These are phyloP conservation scores for Pyrrhoderma noxium DNA, from an alignment of 1,284 basidiomycete species.

Conservation along the genomic window DNA sequence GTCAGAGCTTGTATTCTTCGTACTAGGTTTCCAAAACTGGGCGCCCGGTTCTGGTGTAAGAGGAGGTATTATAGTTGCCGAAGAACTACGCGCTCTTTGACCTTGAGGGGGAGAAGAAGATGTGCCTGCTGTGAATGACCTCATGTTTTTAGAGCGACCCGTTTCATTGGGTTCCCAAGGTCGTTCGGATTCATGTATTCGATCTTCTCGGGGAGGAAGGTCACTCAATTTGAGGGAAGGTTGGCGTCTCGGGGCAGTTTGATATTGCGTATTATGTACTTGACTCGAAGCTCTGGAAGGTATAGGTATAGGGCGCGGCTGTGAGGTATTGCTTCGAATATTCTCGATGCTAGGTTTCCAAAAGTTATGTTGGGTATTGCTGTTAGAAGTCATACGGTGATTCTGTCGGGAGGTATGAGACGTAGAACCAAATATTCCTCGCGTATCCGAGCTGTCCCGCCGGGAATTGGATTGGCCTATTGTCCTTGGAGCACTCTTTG, in stretches of 20 bases:
- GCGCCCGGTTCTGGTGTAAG: background rate
- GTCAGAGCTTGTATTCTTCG: background rate
- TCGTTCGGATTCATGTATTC: constrained; percentile 4
- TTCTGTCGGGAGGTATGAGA: background rate
- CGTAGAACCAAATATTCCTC: constrained; percentile 1
- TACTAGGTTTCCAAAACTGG: background rate
- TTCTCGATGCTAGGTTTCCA: constrained; percentile 12
- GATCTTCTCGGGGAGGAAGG: background rate
- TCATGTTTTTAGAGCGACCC: background rate
- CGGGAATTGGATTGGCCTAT: background rate
- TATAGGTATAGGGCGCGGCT: background rate
- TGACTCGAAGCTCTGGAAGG: too few relatives aligned
- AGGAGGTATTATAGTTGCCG: background rate
- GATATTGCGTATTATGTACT: background rate
- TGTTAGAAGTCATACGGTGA: background rate
- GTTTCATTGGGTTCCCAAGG: constrained; percentile 4
- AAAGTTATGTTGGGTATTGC: constrained; percentile 2
- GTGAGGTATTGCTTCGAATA: background rate
- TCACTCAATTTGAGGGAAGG: background rate
- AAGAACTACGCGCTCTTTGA: background rate
- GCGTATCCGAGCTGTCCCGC: background rate
- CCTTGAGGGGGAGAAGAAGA: background rate
- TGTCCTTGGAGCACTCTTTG: constrained; percentile 5
- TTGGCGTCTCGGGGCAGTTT: background rate
- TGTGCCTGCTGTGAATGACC: background rate